phyloP scores from a whole-genome alignment of 805 yeast genomes.

The Barnettozyma californica region DNA sequence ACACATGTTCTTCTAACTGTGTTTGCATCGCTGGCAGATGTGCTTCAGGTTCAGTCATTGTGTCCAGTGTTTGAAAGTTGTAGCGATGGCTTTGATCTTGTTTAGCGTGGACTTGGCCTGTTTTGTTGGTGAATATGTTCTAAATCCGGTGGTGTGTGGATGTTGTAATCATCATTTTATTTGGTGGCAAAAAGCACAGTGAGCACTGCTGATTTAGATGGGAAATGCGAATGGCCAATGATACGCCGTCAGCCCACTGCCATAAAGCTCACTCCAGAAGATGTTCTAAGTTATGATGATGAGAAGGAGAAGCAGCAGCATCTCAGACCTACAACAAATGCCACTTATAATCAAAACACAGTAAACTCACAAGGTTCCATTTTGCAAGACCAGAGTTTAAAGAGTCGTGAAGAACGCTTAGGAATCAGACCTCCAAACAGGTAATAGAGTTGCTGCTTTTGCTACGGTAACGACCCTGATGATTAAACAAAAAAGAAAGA shows the following conservation, averaged over 20 bases:
- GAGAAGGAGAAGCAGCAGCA: conserved; percentile 15
- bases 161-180: background rate
- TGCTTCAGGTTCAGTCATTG: background rate
- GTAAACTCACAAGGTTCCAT: conserved; percentile 10
- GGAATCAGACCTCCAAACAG: conserved; percentile 15
- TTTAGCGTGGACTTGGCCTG: background rate
- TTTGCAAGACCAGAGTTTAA: conserved; percentile 9
- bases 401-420: conserved; percentile 20
- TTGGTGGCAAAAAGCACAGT: background rate
- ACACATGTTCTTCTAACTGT: conserved; percentile 41
- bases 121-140: background rate
- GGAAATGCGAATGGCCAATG: conserved; percentile 33
- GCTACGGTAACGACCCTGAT: background rate
- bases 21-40: background rate
- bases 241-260: conserved; percentile 68
- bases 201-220: background rate
- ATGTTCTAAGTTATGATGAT: conserved; percentile 36
- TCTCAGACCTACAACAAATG: background rate
- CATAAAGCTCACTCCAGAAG: conserved; percentile 63
- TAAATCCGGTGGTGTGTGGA: conserved; percentile 1
- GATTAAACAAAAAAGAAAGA: background rate
- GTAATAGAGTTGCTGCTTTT: background rate
- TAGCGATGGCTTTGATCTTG: background rate
- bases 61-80: background rate
- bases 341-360: conserved; percentile 17